These are phyloP conservation scores for Trichosporon faecale DNA, from an alignment of 1,284 basidiomycete species.

Conservation along the genomic window DNA sequence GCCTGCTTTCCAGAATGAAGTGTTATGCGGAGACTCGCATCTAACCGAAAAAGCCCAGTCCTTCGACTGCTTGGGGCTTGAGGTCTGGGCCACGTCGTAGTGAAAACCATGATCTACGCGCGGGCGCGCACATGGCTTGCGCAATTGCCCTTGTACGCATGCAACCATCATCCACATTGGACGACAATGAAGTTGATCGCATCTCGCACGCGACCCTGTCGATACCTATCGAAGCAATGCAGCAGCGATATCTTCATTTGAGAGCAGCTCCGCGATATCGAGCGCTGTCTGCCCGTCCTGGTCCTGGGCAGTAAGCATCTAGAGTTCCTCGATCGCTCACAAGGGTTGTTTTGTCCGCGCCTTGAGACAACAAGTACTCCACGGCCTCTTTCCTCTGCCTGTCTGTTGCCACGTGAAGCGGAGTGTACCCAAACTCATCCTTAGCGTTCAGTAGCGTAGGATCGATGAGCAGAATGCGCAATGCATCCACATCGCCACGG, in stretches of 20 bases:
- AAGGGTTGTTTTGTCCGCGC: constrained; percentile 65
- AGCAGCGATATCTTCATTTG: background rate
- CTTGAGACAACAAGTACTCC: constrained; percentile 61
- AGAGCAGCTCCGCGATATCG: constrained; percentile 28
- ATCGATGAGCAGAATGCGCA: constrained; percentile 57
- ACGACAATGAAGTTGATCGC: background rate
- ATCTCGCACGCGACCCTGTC: too few species aligned
- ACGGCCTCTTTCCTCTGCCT: constrained; percentile 65
- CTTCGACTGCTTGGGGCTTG: constrained; percentile 80
- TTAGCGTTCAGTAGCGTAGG: constrained; percentile 54
- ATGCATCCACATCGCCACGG: constrained; percentile 56
- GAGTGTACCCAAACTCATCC: constrained; percentile 74
- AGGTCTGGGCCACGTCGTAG: constrained; percentile 64
- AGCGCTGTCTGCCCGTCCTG: constrained; percentile 43
- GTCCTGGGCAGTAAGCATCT: constrained; percentile 27
- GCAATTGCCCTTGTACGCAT: background rate
- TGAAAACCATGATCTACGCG: background rate
- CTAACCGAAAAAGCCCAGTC: constrained; percentile 56
- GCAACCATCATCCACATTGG: background rate
- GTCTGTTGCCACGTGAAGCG: constrained; percentile 79
- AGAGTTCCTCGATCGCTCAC: constrained; percentile 39
- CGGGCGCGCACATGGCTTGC: too few species aligned
- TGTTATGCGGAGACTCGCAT: constrained; percentile 61
- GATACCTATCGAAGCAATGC: background rate
- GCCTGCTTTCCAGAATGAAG: constrained; percentile 83